Base-by-base conservation (phyloP, 768 basidiomycete species). In the Termitomyces sp. region DNA sequence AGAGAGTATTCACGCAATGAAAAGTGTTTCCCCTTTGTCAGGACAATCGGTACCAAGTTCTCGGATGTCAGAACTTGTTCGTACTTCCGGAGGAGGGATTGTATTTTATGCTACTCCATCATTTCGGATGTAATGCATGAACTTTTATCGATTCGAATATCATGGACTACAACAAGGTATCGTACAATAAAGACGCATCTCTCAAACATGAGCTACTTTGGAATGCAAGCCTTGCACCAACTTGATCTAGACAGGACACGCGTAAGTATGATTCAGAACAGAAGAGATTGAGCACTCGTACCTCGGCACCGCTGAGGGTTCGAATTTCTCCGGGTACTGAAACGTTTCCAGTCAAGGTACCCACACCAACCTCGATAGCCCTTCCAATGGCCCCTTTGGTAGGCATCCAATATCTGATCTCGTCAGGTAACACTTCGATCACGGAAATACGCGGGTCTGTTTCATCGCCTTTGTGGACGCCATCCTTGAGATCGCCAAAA, bases 401-500 rank as follows among this genome's bases (percentile, higher is more conserved):
- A 5, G 86, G 77, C 55, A 86, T 72, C 85, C 87, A 96, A 66
- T 92, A 95, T 53, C 86, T 81, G 61, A 97, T 88, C 74, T 90
- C 87, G 35, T 84, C 78, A 0, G 92, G 91, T 52, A 87, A 70
- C 53, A 97, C 82, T 68, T 92, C 83, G 61, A 96, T 90, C 35
- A 90, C 69, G 7, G 85, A 79, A 4, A 97, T 80, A 25, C 94
- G 83, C 0, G 93, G 91, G 61, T 96, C 95, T 46, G 78, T 74
- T 31, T 79, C 79, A 63, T 87, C 83, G n/a, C 93, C 94, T 63
- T 84, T 87, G 69, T 95, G 93, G 6, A 88, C 73, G 17, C 90
- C 90, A 61, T 96, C 93, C 32, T 86, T 86, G 54, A 95, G 76
- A 66, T 96, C 88, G 37, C 90, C 92, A 63, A 95, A 95, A 80